Percentiles rank a stretch among this genome's conserved stretches.
These are phyloP conservation scores for Kwoniella botswanensis DNA, from an alignment of 768 basidiomycete genomes.

Conservation along the genomic window DNA sequence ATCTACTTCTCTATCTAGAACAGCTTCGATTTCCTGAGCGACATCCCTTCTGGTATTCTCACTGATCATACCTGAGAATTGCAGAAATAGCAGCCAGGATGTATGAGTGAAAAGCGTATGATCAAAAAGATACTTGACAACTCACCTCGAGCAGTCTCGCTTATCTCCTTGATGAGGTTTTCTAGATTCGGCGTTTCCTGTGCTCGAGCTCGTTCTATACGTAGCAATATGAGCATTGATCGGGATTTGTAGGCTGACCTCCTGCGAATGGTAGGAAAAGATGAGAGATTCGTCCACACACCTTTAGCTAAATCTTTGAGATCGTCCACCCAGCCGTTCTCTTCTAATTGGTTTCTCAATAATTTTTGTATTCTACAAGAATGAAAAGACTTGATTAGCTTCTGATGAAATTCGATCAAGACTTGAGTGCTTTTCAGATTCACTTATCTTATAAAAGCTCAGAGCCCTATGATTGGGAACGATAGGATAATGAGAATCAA, in stretches of 20 bases:
- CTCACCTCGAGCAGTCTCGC: conserved; percentile 40
- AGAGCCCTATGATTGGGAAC: too few species aligned
- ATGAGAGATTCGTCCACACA: conserved; percentile 6
- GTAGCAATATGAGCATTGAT: background rate
- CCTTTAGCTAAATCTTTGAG: conserved; percentile 52
- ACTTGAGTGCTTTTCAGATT: too few species aligned
- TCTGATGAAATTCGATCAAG: too few species aligned
- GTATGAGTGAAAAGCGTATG: background rate
- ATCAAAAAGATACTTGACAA: background rate
- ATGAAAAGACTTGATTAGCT: background rate
- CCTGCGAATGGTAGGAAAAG: background rate
- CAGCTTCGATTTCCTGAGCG: conserved; percentile 45
- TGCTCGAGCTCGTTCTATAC: conserved; percentile 40
- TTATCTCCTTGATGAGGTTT: conserved; percentile 35
- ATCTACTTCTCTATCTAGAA: conserved; percentile 49
- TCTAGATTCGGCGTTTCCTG: conserved; percentile 46
- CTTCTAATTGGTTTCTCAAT: conserved; percentile 35
- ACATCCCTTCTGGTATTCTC: conserved; percentile 32
- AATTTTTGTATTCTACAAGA: conserved; percentile 37
- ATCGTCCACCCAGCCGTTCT: conserved; percentile 49
- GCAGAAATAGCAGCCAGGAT: background rate
- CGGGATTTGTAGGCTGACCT: background rate
- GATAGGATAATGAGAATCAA: background rate
- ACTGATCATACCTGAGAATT: conserved; percentile 34
- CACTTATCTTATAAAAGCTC: too few species aligned